Evolutionary conservation across 2,329 filamentous ascomycete genomes (phyloP), one percentile per base, ranked within the genome.

Genomic region (Cladophialophora exuberans): DNA sequence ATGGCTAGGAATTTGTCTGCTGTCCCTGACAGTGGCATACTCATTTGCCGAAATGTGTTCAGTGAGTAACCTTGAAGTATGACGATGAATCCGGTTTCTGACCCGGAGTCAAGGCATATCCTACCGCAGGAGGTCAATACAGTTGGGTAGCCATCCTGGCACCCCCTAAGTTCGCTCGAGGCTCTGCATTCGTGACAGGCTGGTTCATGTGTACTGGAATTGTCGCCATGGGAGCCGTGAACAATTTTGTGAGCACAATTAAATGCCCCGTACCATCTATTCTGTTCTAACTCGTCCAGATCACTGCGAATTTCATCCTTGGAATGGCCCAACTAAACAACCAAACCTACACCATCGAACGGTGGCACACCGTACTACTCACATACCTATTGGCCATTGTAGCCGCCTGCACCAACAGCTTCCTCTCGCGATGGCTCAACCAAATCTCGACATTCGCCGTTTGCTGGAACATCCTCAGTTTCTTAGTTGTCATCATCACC

Each of bases 1-100:
- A 36, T 84, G 79, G 76, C 66, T 83, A 18, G 79, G 74, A 3
- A 76, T 83, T 20, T 80, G 78, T 56, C 44, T 77, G 7, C 70
- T 78, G 17, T 76, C 78, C 1, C 66, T 84, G 10, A 73, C 76
- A 6, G 80, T 84, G 4, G 81, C 79, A 9, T 80, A 82, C 55
- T 79, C 79, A 1, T 81, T 84, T 76, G 81, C 81, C 17, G 81
- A 84, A 63, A 83, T 79, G 75, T 25, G 79, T 77, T 54, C 54
- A 4, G n/a, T n/a, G n/a, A n/a, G n/a, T n/a, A n/a, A n/a, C n/a
- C n/a, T n/a, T n/a, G n/a, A n/a, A n/a, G n/a, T n/a, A n/a, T n/a
- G n/a, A n/a, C n/a, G n/a, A n/a, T n/a, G n/a, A n/a, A n/a, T n/a
- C n/a, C n/a, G n/a, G n/a, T n/a, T n/a, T n/a, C n/a, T n/a, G n/a